Base-by-base conservation (phyloP, 2,329 filamentous ascomycete species). In the Neurospora sp. region DNA sequence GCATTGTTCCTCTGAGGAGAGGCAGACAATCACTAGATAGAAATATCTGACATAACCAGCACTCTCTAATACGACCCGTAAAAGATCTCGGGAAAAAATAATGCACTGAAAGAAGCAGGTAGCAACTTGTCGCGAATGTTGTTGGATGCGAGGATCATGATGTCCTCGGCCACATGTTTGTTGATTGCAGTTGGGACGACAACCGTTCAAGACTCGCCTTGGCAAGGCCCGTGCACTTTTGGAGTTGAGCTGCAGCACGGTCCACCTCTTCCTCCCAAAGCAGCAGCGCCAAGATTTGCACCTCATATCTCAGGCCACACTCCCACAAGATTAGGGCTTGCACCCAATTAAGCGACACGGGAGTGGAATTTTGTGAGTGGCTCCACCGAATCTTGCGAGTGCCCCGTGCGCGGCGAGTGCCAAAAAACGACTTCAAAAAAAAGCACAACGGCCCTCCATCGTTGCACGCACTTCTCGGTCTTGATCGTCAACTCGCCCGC, bases 251-350 rank as follows among this genome's bases (percentile, higher is more conserved):
- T 62, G 28, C 2, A 2, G 52, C 52, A 62, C 52, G 52, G 8
- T 8, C 52, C 52, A 62, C 23, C 46, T 15, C 11, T 6, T 3
- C 2, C 15, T 3, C 5, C 3, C 15, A 33, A 33, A 33, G 15
- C 52, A 10, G 6, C 28, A 10, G 2, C 23, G 28, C 52, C 28
- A 62, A 62, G 52, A 33, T 36, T 71, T 36, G 6, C 8, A 62
- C 73, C 74, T 73, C 23, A 70, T 33, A 66, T 57, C 43, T 66
- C 38, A 72, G 73, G 73, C 72, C 68, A 41, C 70, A 67, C 43
- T 46, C 62, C 62, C 68, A 69, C 43, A 68, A 40, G 71, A 74
- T 77, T 83, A 83, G 83, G 82, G 82, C 81, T 82, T 81, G 79
- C 80, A 78, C 81, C 80, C 81, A 82, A 77, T 78, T 81, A 80